Evolutionary conservation across 306 rosid species (phyloP).

Genomic region (Nissolia schottii): DNA sequence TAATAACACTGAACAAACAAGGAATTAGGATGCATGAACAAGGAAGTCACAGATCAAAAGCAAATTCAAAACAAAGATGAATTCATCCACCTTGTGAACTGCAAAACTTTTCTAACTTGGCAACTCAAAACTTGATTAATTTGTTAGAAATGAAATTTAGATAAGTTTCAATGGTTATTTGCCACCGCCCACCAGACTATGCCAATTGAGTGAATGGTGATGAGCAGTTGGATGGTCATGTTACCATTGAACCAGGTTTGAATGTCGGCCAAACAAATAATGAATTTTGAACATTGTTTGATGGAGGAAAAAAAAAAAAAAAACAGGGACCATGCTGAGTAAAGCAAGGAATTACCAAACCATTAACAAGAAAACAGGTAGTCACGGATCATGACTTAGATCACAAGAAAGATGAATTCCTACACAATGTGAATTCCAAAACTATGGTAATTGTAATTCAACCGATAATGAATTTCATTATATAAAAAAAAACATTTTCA

Average conservation of each 20-base stretch:
- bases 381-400: not conserved
- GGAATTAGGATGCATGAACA: constrained; percentile 17
- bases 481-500: not conserved
- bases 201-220: not conserved
- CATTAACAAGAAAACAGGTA: constrained; percentile 9
- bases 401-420: not conserved
- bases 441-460: not conserved
- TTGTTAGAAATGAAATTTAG: not conserved
- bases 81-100: not conserved
- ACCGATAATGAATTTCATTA: not conserved
- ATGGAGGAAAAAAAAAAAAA: too few relatives aligned
- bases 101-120: not conserved
- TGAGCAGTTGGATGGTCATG: not conserved
- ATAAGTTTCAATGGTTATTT: not conserved
- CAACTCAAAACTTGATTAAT: not conserved
- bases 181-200: not conserved
- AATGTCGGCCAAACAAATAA: not conserved
- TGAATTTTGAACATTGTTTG: not conserved
- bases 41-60: constrained; percentile 14
- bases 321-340: not conserved
- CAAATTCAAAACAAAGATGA: constrained; percentile 4
- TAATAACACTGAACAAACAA: constrained; percentile 10
- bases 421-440: not conserved
- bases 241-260: not conserved
- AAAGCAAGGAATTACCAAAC: not conserved